Evolutionary conservation across 2,329 filamentous ascomycete species (phyloP), one percentile per base, ranked within the genome.

Genomic region (Aspergillus latus): DNA sequence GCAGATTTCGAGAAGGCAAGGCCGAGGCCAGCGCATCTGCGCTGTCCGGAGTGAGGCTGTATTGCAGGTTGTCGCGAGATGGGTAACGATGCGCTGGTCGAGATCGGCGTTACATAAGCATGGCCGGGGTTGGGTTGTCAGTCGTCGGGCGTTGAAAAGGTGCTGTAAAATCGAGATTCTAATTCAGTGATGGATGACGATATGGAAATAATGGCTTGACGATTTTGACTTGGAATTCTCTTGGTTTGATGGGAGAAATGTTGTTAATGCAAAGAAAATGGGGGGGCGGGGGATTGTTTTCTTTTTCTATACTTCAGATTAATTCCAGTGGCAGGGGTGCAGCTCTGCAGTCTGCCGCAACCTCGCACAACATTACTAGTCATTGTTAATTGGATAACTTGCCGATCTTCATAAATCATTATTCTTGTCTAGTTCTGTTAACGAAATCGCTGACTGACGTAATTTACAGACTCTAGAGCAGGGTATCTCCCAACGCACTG

Each of bases 401-500:
- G 34, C 5, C 26, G 9, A 21, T 54, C 32, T 37, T 52, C 42
- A 47, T 52, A 34, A 45, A 44, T 58, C 52, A 55, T 58, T 58
- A 52, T 40, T 45, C 37, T 54, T 34, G 50, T 52, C 15, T 54
- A 45, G 40, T 37, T 45, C 52, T 30, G 34, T 51, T 32, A 45
- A 44, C 36, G 15, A 6, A 5, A 34, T 30, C 5, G 43, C 37
- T 49, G 5, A 46, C 44, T 13, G 50, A 46, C 8, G 37, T 21
- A 26, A 15, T 47, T 34, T 52, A 49, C 52, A 57, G 26, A 42
- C 7, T 15, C 30, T 59, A 97, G 70, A 97, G 78, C 66, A 97
- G 77, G 49, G 90, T 95, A 79, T 99, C 94, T 16, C 94, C 94
- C 62, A 97, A 78, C 4, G 92, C 93, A 71, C 93, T 97, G 57